These are phyloP conservation scores for Penicillium sp. DNA, from an alignment of 2,329 filamentous ascomycete species.

Conservation along the genomic window DNA sequence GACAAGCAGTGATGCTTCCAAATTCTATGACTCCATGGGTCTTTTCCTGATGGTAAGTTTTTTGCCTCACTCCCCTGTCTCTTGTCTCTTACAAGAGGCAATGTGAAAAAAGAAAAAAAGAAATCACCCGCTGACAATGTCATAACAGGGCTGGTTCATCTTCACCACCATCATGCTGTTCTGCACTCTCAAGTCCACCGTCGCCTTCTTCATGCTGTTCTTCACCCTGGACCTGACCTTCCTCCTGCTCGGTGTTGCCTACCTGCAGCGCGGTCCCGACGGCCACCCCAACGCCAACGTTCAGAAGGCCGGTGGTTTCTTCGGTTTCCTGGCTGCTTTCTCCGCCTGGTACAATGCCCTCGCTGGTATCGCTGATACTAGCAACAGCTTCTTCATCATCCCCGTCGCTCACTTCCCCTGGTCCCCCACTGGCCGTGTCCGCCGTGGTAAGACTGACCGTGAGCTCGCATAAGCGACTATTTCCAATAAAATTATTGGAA, in stretches of 20 bases:
- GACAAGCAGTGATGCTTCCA: constrained; percentile 33
- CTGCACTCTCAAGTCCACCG: constrained; percentile 72
- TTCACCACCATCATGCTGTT: constrained; percentile 74
- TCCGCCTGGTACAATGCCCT: constrained; percentile 85
- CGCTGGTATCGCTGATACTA: constrained; percentile 71
- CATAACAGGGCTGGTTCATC: constrained; percentile 69
- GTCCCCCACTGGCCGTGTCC: constrained; percentile 72
- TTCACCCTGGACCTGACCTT: constrained; percentile 74
- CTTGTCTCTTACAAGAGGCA: no score
- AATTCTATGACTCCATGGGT: constrained; percentile 62
- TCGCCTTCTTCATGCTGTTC: constrained; percentile 77
- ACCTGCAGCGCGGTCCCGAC: constrained; percentile 55
- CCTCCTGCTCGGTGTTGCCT: constrained; percentile 67
- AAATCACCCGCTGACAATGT: constrained; percentile 8
- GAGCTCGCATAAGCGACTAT: constrained; percentile 34
- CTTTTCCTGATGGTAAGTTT: constrained; percentile 66
- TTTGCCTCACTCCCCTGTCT: no score
- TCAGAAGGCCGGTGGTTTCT: constrained; percentile 71
- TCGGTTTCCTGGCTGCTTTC: constrained; percentile 79
- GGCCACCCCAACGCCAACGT: constrained; percentile 49
- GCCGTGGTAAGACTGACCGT: constrained; percentile 55
- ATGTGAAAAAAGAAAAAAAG: neutral
- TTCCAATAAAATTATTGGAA: neutral
- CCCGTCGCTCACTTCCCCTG: constrained; percentile 94
- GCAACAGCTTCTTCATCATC: constrained; percentile 83